Percentiles rank a stretch among this genome's conserved stretches.
These are phyloP conservation scores for Lathyrus aphaca DNA, from an alignment of 306 rosid species.

Conservation along the genomic window DNA sequence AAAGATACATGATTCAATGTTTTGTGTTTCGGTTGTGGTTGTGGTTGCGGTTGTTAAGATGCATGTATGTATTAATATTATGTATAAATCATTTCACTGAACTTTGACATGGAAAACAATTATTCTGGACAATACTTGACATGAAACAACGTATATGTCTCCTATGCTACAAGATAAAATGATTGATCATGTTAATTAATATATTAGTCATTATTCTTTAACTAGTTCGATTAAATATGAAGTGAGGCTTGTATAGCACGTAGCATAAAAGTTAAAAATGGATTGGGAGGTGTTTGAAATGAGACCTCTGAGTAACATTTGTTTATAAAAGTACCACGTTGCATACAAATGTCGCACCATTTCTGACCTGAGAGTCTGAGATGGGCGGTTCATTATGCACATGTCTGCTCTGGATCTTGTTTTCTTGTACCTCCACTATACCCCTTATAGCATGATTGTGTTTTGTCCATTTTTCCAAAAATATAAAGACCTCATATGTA, in stretches of 20 bases:
- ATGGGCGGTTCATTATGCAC: neutral
- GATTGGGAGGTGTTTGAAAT: neutral
- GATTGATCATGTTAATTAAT: neutral
- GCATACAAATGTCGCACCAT: neutral
- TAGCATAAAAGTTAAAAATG: neutral
- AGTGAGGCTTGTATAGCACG: neutral
- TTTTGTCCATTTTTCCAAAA: neutral
- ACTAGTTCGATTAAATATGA: too few relatives aligned
- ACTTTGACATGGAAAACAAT: conserved; percentile 28
- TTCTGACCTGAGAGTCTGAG: neutral
- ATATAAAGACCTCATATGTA: neutral
- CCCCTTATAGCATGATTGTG: neutral
- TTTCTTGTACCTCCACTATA: neutral
- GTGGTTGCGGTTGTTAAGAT: conserved; percentile 17
- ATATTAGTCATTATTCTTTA: too few relatives aligned
- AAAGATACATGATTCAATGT: neutral
- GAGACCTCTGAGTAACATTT: neutral
- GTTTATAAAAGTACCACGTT: conserved; percentile 1
- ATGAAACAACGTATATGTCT: conserved; percentile 15
- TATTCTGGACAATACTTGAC: conserved; percentile 20
- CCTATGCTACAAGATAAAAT: conserved; percentile 9
- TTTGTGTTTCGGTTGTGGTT: conserved; percentile 8
- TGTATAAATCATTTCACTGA: neutral
- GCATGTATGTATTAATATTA: conserved; percentile 22
- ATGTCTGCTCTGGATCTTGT: conserved; percentile 2